These are phyloP conservation scores for Rusavskia elegans DNA, from an alignment of 495 filamentous ascomycete species.

Conservation along the genomic window DNA sequence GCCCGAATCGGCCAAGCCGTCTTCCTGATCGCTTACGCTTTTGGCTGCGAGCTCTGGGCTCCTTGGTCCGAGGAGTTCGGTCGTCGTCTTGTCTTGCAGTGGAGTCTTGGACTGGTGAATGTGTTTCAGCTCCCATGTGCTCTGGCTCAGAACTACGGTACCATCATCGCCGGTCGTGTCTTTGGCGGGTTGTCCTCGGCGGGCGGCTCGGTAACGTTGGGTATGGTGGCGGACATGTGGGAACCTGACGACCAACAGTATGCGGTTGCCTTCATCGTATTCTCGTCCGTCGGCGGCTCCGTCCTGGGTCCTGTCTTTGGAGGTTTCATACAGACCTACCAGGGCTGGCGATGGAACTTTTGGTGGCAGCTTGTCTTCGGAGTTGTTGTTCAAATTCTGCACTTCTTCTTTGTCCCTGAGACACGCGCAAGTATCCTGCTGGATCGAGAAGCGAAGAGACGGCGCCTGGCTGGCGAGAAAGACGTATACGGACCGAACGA, in stretches of 20 bases:
- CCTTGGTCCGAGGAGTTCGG: constrained; percentile 70
- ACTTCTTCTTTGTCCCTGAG: constrained; percentile 52
- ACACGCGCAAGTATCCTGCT: constrained; percentile 52
- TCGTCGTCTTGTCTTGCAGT: constrained; percentile 57
- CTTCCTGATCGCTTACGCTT: constrained; percentile 59
- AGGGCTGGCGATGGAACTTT: constrained; percentile 63
- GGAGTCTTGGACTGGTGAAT: constrained; percentile 54
- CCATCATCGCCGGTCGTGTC: constrained; percentile 47
- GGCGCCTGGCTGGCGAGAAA: constrained; percentile 38
- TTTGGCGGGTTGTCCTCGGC: constrained; percentile 59
- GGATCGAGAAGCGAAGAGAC: constrained; percentile 48
- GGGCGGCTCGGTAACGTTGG: constrained; percentile 65
- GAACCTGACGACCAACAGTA: constrained; percentile 57
- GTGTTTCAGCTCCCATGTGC: constrained; percentile 61
- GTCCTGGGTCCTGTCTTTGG: constrained; percentile 67
- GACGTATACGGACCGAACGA: constrained; percentile 51
- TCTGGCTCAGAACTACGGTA: constrained; percentile 50
- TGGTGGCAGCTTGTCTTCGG: constrained; percentile 73
- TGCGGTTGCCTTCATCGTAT: constrained; percentile 58
- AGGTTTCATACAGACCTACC: constrained; percentile 51
- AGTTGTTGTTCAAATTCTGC: constrained; percentile 43
- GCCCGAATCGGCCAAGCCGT: constrained; percentile 52
- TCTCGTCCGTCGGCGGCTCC: constrained; percentile 62
- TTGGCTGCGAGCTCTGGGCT: constrained; percentile 72
- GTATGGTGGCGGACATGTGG: constrained; percentile 72